These are phyloP conservation scores for Puccinia horiana DNA, from an alignment of 1,284 basidiomycete genomes.

Conservation along the genomic window DNA sequence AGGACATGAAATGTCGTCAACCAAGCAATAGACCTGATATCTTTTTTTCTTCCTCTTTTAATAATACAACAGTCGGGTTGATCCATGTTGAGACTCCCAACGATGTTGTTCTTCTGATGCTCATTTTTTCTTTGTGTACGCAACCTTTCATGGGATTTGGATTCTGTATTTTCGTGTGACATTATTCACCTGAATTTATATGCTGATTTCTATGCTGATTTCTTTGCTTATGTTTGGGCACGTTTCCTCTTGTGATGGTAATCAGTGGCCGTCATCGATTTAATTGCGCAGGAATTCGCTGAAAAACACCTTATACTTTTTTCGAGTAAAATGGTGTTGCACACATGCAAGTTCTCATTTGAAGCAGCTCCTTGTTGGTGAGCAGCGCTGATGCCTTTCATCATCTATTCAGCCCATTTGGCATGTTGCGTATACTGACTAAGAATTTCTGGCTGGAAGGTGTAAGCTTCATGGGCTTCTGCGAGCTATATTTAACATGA, in stretches of 20 bases:
- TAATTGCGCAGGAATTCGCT: background rate
- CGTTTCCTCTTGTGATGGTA: background rate
- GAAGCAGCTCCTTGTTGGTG: background rate
- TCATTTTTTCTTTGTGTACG: background rate
- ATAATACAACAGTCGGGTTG: background rate
- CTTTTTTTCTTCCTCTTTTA: background rate
- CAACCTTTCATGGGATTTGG: background rate
- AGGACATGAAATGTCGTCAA: background rate
- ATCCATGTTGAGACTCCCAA: background rate
- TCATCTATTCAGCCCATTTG: background rate
- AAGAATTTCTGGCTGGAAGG: background rate
- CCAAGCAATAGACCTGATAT: background rate
- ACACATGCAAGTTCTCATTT: background rate
- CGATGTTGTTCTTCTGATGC: conserved; percentile 5
- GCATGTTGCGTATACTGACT: background rate
- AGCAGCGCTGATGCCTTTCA: background rate
- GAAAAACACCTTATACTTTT: background rate
- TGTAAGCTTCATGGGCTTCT: background rate
- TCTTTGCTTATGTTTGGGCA: background rate
- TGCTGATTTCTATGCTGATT: background rate
- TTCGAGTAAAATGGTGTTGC: background rate
- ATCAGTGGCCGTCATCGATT: background rate
- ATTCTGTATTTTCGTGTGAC: background rate
- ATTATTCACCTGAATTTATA: background rate
- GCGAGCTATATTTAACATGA: background rate